Percentiles rank a stretch among this genome's conserved stretches.
These are phyloP conservation scores for Globisporangium perplexum DNA, from an alignment of 352 stramenopile genomes.

Conservation along the genomic window DNA sequence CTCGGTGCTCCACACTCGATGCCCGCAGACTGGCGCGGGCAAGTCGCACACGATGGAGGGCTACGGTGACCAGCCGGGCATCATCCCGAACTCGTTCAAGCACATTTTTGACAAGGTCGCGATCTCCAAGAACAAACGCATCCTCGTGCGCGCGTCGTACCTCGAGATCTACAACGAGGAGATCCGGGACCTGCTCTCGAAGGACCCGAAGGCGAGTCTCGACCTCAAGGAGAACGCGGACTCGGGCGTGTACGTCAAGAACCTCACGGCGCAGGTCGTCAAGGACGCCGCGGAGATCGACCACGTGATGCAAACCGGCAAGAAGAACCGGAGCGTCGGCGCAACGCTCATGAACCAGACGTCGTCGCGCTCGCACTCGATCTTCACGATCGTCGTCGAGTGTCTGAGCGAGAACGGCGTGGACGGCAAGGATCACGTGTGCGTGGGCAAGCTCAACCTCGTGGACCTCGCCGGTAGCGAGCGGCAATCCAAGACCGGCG, in stretches of 20 bases:
- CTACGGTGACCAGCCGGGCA: slow-evolving; percentile 71
- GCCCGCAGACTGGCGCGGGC: slow-evolving; percentile 66
- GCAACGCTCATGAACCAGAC: slow-evolving; percentile 97
- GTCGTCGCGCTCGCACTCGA: slow-evolving; percentile 96
- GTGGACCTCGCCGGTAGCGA: slow-evolving; percentile 78
- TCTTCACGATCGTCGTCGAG: slow-evolving; percentile 97
- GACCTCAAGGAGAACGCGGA: slow-evolving; percentile 91
- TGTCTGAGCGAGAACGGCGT: slow-evolving; percentile 63
- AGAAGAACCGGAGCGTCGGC: slow-evolving; percentile 93
- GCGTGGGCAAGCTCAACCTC: slow-evolving; percentile 96
- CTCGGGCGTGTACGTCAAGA: slow-evolving; percentile 91
- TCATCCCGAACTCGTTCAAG: slow-evolving; percentile 89
- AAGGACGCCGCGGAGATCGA: slow-evolving; percentile 89
- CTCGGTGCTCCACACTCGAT: no score
- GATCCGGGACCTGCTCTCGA: slow-evolving; percentile 93
- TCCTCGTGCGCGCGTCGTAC: slow-evolving; percentile 94
- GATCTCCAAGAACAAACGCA: slow-evolving; percentile 91
- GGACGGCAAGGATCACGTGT: slow-evolving; percentile 90
- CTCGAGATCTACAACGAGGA: slow-evolving; percentile 99
- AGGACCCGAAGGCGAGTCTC: slow-evolving; percentile 66
- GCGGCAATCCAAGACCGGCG: slow-evolving; percentile 68
- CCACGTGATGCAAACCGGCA: slow-evolving; percentile 89
- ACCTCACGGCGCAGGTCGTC: slow-evolving; percentile 85
- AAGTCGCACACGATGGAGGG: slow-evolving; percentile 89
- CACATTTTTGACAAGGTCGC: slow-evolving; percentile 88